Percentiles rank a stretch among this genome's conserved stretches.
Conservation (phyloP, 768 basidiomycete species). For the Hygrocybe punicea region DNA sequence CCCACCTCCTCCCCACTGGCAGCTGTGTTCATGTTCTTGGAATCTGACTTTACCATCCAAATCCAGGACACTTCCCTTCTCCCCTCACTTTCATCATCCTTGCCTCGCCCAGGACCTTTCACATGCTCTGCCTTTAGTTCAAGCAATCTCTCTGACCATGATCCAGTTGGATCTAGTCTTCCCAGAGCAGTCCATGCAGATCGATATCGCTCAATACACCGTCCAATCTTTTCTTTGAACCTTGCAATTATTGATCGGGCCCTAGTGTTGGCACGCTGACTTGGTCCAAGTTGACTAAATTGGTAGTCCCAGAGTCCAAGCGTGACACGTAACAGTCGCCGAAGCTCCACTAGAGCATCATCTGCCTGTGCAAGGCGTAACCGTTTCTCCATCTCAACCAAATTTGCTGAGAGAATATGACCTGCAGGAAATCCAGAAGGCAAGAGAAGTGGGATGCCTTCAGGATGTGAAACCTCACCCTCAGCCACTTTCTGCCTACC, state of each 20-base stretch:
- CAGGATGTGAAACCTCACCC: neutral
- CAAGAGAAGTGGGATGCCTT: neutral
- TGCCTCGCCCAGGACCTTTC: neutral
- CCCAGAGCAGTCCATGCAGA: neutral
- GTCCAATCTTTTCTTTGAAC: conserved; percentile 1
- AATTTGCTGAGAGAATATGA: neutral
- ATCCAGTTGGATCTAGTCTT: neutral
- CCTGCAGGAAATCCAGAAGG: neutral
- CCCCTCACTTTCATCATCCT: too few species aligned
- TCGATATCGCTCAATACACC: conserved; percentile 1
- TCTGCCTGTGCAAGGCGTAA: conserved; percentile 13
- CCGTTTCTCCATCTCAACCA: neutral
- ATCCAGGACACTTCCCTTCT: too few species aligned
- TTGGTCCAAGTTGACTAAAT: conserved; percentile 6
- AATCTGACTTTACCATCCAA: too few species aligned
- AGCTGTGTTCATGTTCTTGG: too few species aligned
- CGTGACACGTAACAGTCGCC: conserved; percentile 5
- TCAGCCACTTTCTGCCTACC: neutral
- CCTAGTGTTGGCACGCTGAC: conserved; percentile 9
- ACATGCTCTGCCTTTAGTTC: neutral
- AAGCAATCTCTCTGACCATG: neutral
- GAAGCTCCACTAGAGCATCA: conserved; percentile 13
- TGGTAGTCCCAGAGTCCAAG: conserved; percentile 11
- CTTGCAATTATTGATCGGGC: neutral
- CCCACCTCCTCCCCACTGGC: neutral